Conservation (phyloP, 768 basidiomycete genomes). For the Leccinum incarnatum region DNA sequence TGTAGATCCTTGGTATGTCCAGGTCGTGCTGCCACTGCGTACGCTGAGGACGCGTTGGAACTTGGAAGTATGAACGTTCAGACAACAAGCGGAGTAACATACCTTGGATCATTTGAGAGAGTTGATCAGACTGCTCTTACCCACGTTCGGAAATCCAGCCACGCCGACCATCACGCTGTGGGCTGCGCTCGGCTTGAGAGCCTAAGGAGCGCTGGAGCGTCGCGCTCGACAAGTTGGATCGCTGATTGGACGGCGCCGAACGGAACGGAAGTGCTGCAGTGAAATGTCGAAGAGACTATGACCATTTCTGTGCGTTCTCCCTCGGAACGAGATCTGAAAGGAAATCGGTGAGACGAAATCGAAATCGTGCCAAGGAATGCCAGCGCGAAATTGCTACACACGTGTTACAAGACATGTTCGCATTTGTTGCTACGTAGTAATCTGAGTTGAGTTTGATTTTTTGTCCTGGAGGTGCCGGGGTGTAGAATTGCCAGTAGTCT, state of each 20-base stretch:
- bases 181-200: slow-evolving; percentile 60
- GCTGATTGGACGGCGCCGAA: slow-evolving; percentile 50
- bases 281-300: slow-evolving; percentile 85
- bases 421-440: too few species aligned
- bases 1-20: slow-evolving; percentile 71
- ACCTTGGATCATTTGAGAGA: slow-evolving; percentile 84
- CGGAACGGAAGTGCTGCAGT: slow-evolving; percentile 35
- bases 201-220: slow-evolving; percentile 74
- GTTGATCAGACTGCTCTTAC: slow-evolving; percentile 87
- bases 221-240: slow-evolving; percentile 74
- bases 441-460: too few species aligned
- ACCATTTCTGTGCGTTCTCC: slow-evolving; percentile 86
- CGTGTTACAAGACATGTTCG: too few species aligned
- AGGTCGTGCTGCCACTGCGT: too few species aligned
- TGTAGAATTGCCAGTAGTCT: too few species aligned
- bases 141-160: slow-evolving; percentile 98
- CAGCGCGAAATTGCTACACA: too few species aligned
- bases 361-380: not conserved
- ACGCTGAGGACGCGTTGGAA: too few species aligned
- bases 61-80: not conserved
- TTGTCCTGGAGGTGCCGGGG: too few species aligned
- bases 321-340: slow-evolving; percentile 80
- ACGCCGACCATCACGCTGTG: slow-evolving; percentile 84
- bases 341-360: not conserved
- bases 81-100: not conserved